phyloP scores from a whole-genome alignment of 2,329 filamentous ascomycete species.

The Leptographium radiaticola region DNA sequence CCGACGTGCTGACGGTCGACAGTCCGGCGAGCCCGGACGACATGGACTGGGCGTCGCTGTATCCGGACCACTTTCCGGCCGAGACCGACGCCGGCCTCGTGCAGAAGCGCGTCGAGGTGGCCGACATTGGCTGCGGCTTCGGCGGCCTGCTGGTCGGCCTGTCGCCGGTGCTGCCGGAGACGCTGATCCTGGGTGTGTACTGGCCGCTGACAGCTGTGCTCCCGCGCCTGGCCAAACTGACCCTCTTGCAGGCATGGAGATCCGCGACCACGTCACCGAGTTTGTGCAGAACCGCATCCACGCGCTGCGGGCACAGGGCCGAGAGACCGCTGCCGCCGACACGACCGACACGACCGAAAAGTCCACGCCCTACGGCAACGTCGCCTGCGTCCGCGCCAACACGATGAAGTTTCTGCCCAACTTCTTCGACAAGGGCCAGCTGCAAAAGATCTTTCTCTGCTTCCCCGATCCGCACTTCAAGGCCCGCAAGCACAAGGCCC shows the following conservation, averaged over 20 bases:
- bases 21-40: constrained; percentile 66
- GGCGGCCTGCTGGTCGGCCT: constrained; percentile 82
- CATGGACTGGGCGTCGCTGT: constrained; percentile 88
- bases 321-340: neutral
- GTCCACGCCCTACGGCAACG: constrained; percentile 62
- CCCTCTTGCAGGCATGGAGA: constrained; percentile 60
- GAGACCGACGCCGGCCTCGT: too few species aligned
- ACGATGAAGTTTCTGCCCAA: constrained; percentile 99
- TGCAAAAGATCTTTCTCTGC: constrained; percentile 90
- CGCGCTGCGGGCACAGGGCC: constrained; percentile 59
- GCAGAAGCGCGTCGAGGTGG: constrained; percentile 54
- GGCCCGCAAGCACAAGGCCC: constrained; percentile 87
- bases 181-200: constrained; percentile 59
- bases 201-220: neutral
- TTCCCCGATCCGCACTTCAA: constrained; percentile 99
- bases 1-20: neutral
- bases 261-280: constrained; percentile 77
- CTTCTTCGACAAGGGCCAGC: constrained; percentile 72
- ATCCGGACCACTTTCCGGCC: constrained; percentile 53
- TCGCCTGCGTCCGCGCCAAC: constrained; percentile 80
- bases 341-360: neutral
- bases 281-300: constrained; percentile 82
- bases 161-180: constrained; percentile 67
- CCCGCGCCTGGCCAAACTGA: constrained; percentile 5
- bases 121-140: constrained; percentile 95